Percentiles rank a stretch among this genome's conserved stretches.
phyloP scores from a whole-genome alignment of 2,329 filamentous ascomycete genomes.

The Zymoseptoria crescenta region DNA sequence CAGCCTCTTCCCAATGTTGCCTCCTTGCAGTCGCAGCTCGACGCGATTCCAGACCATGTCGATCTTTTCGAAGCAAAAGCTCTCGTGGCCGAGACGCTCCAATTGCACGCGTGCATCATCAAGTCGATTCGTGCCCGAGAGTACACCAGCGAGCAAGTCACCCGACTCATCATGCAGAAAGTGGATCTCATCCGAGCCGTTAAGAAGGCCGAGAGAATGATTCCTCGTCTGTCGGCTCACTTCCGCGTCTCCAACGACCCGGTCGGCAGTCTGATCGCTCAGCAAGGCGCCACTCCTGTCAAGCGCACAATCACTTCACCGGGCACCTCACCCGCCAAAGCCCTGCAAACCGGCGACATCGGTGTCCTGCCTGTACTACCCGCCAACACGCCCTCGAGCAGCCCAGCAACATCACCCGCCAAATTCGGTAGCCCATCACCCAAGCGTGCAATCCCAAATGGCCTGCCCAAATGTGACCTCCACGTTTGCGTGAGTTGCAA shows the following conservation, averaged over 20 bases:
- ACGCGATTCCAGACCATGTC: constrained; percentile 10
- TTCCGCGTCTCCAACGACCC: neutral
- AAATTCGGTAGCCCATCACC: constrained; percentile 5
- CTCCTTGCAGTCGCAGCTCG: constrained; percentile 1
- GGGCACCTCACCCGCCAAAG: neutral
- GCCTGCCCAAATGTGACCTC: constrained; percentile 33
- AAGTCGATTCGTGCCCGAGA: constrained; percentile 35
- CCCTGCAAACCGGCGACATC: neutral
- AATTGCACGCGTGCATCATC: constrained; percentile 35
- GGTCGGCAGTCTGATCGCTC: constrained; percentile 17
- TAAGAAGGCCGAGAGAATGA: constrained; percentile 4
- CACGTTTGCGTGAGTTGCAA: constrained; percentile 45
- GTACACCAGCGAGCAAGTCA: constrained; percentile 37
- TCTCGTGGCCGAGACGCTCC: constrained; percentile 19
- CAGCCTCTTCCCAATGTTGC: constrained; percentile 4
- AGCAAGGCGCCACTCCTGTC: neutral
- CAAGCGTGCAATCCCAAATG: neutral
- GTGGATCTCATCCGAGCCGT: constrained; percentile 26
- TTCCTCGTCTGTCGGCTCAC: neutral
- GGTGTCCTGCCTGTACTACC: constrained; percentile 1
- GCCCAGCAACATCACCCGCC: constrained; percentile 5
- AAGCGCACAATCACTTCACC: neutral
- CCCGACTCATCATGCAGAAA: constrained; percentile 37
- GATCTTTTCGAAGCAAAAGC: constrained; percentile 18
- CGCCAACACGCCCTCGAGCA: constrained; percentile 4